Conservation (phyloP, 1,284 basidiomycete genomes). For the Irpex sp. region DNA sequence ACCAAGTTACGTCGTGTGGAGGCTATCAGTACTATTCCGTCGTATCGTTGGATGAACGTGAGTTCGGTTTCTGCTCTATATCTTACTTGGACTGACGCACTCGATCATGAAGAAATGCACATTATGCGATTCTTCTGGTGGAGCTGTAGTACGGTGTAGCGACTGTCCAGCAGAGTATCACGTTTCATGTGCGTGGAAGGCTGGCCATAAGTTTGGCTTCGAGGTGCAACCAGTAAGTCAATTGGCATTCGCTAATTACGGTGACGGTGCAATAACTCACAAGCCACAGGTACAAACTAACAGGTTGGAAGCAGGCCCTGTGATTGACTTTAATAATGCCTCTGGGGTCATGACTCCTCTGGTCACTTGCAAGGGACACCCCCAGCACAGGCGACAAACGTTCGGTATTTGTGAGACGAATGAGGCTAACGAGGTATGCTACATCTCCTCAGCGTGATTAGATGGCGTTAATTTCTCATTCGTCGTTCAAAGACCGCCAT, state of each 20-base stretch:
- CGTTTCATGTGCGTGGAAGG: constrained; percentile 85
- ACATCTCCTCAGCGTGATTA: not conserved
- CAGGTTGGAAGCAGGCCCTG: constrained; percentile 59
- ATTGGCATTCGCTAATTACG: not conserved
- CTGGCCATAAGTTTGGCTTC: constrained; percentile 84
- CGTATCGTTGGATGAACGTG: constrained; percentile 62
- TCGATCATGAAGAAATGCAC: constrained; percentile 46
- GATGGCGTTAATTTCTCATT: not conserved
- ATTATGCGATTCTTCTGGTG: constrained; percentile 64
- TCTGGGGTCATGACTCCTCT: constrained; percentile 80
- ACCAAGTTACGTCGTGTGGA: constrained; percentile 74
- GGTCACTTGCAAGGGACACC: constrained; percentile 82
- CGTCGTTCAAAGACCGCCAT: constrained; percentile 63
- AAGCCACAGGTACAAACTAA: constrained; percentile 65
- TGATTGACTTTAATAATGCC: constrained; percentile 84
- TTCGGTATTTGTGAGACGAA: constrained; percentile 85
- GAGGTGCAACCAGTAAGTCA: constrained; percentile 76
- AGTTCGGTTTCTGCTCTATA: constrained; percentile 24
- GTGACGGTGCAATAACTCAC: not conserved
- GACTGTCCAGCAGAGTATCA: constrained; percentile 85
- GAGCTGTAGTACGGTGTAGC: constrained; percentile 80
- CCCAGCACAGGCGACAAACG: constrained; percentile 59
- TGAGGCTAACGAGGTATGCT: constrained; percentile 70
- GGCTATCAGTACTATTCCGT: constrained; percentile 76
- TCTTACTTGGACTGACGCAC: not conserved